These are phyloP conservation scores for Fomitopsis palustris DNA, from an alignment of 1,284 basidiomycete genomes.

Conservation along the genomic window DNA sequence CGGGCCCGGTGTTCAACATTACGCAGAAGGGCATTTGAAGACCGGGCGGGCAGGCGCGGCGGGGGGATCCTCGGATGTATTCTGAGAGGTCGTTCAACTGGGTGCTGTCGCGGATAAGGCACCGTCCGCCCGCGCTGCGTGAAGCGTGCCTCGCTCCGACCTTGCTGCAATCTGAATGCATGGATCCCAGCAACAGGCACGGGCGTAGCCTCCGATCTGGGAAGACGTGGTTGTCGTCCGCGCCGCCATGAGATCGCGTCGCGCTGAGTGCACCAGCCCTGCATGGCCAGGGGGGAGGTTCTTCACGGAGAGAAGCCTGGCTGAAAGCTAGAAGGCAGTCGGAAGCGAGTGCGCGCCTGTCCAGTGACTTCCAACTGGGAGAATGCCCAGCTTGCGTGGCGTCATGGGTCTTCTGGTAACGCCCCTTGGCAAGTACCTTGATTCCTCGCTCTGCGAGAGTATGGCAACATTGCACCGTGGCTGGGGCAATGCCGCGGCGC, in stretches of 20 bases:
- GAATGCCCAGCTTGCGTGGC: background rate
- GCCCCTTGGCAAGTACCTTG: background rate
- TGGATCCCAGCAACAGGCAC: no score
- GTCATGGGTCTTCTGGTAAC: background rate
- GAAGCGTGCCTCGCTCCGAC: no score
- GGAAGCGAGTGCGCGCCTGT: background rate
- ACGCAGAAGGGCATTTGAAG: background rate
- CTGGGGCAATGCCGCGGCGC: no score
- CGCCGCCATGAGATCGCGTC: background rate
- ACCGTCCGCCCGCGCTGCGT: no score
- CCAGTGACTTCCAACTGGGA: background rate
- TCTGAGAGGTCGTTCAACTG: background rate
- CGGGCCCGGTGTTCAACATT: background rate
- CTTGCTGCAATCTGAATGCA: no score
- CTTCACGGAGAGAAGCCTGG: background rate
- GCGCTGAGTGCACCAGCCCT: background rate
- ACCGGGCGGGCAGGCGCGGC: background rate
- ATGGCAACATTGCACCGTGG: background rate
- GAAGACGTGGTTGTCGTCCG: no score
- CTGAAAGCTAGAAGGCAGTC: background rate
- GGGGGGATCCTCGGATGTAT: background rate
- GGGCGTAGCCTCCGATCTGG: no score
- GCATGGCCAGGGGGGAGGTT: background rate
- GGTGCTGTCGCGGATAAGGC: background rate
- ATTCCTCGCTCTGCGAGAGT: background rate